phyloP scores from a whole-genome alignment of 352 stramenopile genomes.

The Elongisporangium anandrum region DNA sequence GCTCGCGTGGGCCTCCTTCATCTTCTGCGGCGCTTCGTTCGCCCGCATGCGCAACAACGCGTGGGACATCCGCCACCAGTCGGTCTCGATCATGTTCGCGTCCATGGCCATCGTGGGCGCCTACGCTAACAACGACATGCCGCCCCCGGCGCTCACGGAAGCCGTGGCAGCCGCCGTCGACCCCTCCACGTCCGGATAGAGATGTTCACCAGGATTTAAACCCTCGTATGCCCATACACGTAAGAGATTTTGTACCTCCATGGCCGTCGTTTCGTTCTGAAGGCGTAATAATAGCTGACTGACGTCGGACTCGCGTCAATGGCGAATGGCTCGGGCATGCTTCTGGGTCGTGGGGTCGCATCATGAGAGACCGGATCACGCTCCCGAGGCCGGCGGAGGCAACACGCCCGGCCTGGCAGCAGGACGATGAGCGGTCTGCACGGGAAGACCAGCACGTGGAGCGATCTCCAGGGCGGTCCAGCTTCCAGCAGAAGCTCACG shows the following conservation, averaged over 20 bases:
- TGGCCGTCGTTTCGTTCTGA: background rate
- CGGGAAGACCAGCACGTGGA: background rate
- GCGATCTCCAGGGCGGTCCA: background rate
- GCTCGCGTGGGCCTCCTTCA: conserved; percentile 58
- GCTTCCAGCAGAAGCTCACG: conserved; percentile 19
- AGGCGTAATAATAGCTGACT: background rate
- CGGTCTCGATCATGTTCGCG: conserved; percentile 77
- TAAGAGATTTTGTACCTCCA: background rate
- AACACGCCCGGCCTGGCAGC: background rate
- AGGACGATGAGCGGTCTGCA: background rate
- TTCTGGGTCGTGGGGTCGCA: too few relatives aligned
- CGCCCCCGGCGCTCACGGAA: conserved; percentile 2
- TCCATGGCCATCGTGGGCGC: conserved; percentile 57
- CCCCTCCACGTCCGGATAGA: background rate
- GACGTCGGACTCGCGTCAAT: too few relatives aligned
- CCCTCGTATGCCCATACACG: background rate
- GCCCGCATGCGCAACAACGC: conserved; percentile 53
- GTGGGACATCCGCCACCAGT: conserved; percentile 57
- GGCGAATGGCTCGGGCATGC: background rate
- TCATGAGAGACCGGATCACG: background rate
- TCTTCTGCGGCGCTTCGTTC: conserved; percentile 63
- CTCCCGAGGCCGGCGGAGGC: background rate
- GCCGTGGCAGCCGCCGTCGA: background rate
- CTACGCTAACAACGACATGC: conserved; percentile 17
- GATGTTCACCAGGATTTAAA: background rate